Evolutionary conservation across 1,284 basidiomycete species (phyloP), one percentile per base, ranked within the genome.

Genomic region (Porodaedalea pini): DNA sequence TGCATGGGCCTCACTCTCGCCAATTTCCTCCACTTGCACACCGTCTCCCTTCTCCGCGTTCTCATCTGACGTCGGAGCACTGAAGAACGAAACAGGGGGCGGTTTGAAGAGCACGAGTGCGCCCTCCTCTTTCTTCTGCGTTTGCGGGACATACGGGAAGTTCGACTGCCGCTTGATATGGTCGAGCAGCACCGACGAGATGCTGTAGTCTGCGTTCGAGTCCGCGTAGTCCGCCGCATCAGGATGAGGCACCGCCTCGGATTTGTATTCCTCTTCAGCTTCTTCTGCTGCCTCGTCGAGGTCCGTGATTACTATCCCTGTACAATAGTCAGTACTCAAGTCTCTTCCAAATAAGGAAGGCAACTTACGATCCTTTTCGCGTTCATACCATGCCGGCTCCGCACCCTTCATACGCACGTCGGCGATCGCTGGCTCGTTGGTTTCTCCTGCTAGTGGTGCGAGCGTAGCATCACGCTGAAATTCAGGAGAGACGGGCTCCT

Each of bases 281-380:
- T 61, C 59, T 25, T 43, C 44, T 4, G 39, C 40, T 15, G 48
- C 44, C 41, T 57, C 56, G 40, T 61, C 59, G 5, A 61, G 50
- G 31, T 61, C 59, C 13, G 59, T 61, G 27, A 61, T 61, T 7
- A 61, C 59, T 57, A 61, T 61, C 39, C 56, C 59, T 61, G 44
- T 15, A 17, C 3, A 27, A 15, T 27, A 7, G 19, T 54, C n/a
- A 52, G 43, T 25, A 41, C 15, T 27, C n/a, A 15, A 19, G 7
- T 6, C 2, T 37, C 11, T 2, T 10, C 8, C 17, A 31, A 31
- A 7, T 15, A 34, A 25, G 17, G 5, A 6, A 15, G 21, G 34
- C 17, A 25, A 52, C 58, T 50, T 36, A 57, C 59, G 23, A 27
- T 61, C 59, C 54, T 61, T 61, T 44, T 57, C 56, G 15, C 55